Percentiles rank a stretch among this genome's conserved stretches.
phyloP scores from a whole-genome alignment of 768 basidiomycete species.

The Pisolithus albus region DNA sequence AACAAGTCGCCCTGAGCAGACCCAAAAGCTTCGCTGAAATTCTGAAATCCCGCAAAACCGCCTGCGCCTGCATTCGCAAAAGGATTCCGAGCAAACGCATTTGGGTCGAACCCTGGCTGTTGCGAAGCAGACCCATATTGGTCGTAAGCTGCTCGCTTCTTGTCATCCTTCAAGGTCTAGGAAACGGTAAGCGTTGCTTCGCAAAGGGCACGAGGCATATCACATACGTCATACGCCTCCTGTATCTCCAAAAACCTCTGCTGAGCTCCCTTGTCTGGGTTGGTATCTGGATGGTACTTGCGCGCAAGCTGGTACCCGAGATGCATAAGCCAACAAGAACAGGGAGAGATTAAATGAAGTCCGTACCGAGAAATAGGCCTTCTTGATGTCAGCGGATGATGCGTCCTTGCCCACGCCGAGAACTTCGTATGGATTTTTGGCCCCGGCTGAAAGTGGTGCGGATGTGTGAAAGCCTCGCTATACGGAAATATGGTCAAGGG shows the following conservation, averaged over 20 bases:
- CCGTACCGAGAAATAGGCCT: conserved; percentile 88
- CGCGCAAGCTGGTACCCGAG: conserved; percentile 72
- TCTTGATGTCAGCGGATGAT: conserved; percentile 86
- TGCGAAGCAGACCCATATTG: conserved; percentile 90
- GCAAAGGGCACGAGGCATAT: conserved; percentile 9
- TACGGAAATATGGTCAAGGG: conserved; percentile 15
- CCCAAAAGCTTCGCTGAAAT: conserved; percentile 57
- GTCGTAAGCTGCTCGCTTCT: conserved; percentile 87
- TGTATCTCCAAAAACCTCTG: conserved; percentile 97
- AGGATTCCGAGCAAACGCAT: conserved; percentile 59
- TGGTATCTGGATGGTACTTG: conserved; percentile 97
- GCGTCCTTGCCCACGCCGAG: conserved; percentile 85
- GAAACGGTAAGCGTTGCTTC: conserved; percentile 12
- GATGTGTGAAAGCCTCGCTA: conserved; percentile 79
- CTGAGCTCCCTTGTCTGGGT: conserved; percentile 83
- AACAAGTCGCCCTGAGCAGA: conserved; percentile 62
- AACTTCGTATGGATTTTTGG: conserved; percentile 87
- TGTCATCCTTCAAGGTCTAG: conserved; percentile 89
- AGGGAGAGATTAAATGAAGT: conserved; percentile 10
- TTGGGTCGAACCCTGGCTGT: conserved; percentile 89
- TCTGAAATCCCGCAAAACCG: conserved; percentile 69
- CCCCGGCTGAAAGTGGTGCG: conserved; percentile 37
- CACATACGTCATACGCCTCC: conserved; percentile 87
- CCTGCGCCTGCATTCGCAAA: conserved; percentile 40
- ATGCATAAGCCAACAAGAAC: conserved; percentile 11